These are phyloP conservation scores for Abelmoschus esculentus DNA, from an alignment of 345 rosid genomes.

Conservation along the genomic window DNA sequence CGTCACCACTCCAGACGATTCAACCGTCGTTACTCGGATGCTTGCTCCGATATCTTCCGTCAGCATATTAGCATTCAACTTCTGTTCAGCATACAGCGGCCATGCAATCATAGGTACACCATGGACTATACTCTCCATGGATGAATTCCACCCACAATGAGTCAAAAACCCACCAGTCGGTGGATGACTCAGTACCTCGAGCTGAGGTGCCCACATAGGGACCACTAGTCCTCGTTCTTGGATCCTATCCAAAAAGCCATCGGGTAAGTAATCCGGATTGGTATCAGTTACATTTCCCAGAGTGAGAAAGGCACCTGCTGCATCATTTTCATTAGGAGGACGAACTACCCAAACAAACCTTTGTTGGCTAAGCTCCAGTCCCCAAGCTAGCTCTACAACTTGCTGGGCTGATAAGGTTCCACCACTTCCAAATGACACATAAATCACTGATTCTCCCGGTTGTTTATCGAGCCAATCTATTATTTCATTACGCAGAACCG, in stretches of 20 bases:
- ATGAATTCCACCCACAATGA: slow-evolving; percentile 76
- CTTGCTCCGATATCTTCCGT: slow-evolving; percentile 43
- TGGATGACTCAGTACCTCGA: slow-evolving; percentile 38
- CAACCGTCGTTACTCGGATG: slow-evolving; percentile 19
- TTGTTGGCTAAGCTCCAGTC: slow-evolving; percentile 50
- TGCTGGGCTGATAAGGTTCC: slow-evolving; percentile 48
- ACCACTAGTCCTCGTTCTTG: slow-evolving; percentile 17
- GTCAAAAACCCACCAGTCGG: slow-evolving; percentile 60
- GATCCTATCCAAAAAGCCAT: slow-evolving; percentile 41
- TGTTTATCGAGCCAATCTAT: slow-evolving; percentile 49
- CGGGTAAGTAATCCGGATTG: slow-evolving; percentile 31
- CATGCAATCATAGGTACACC: slow-evolving; percentile 56
- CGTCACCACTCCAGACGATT: slow-evolving; percentile 15
- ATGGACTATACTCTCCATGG: slow-evolving; percentile 39
- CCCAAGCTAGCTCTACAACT: slow-evolving; percentile 49
- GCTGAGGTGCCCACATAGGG: slow-evolving; percentile 61
- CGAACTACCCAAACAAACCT: slow-evolving; percentile 30
- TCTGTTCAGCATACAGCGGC: slow-evolving; percentile 52
- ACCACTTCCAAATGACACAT: slow-evolving; percentile 63
- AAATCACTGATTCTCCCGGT: slow-evolving; percentile 43
- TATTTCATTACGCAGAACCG: neutral
- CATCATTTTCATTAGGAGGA: slow-evolving; percentile 9
- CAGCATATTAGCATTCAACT: slow-evolving; percentile 42
- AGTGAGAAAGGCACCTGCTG: slow-evolving; percentile 18
- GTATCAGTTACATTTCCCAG: neutral